Evolutionary conservation across 768 basidiomycete species (phyloP).

Genomic region (Hygrophorus pudorinus): DNA sequence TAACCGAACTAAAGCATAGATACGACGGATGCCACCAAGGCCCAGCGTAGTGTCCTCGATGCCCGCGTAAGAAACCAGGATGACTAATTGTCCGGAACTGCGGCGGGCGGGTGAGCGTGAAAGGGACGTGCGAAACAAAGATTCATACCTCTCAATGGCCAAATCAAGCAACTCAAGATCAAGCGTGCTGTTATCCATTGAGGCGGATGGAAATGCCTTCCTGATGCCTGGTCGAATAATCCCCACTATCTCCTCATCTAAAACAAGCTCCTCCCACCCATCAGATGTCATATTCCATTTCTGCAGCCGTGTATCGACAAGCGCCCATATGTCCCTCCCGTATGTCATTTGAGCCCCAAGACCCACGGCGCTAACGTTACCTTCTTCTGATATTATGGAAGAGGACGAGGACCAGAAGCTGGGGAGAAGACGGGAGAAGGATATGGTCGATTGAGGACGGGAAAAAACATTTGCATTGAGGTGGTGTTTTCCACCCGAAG

Average conservation of each 20-base stretch:
- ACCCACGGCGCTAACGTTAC: conserved; percentile 58
- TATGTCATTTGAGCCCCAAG: conserved; percentile 34
- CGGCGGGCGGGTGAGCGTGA: neutral
- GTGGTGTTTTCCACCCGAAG: conserved; percentile 60
- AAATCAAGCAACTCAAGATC: conserved; percentile 72
- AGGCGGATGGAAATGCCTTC: conserved; percentile 26
- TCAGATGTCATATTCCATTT: conserved; percentile 60
- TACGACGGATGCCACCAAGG: conserved; percentile 39
- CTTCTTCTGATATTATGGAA: conserved; percentile 25
- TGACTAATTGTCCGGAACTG: conserved; percentile 42
- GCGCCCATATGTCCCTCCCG: conserved; percentile 53
- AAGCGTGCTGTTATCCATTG: conserved; percentile 34
- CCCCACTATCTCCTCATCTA: conserved; percentile 46
- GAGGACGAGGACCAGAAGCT: conserved; percentile 25
- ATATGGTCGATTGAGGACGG: conserved; percentile 34
- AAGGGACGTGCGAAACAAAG: conserved; percentile 4
- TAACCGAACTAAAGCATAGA: conserved; percentile 54
- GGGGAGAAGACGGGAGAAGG: conserved; percentile 34
- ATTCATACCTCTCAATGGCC: conserved; percentile 43
- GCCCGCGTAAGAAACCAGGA: conserved; percentile 62
- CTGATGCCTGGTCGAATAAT: conserved; percentile 40
- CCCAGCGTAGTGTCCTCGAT: conserved; percentile 31
- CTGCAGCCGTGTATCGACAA: conserved; percentile 59
- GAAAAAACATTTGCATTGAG: conserved; percentile 52
- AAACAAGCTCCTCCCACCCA: conserved; percentile 58